phyloP scores from a whole-genome alignment of 75 land plant genomes.

The Cunninghamia lanceolata region DNA sequence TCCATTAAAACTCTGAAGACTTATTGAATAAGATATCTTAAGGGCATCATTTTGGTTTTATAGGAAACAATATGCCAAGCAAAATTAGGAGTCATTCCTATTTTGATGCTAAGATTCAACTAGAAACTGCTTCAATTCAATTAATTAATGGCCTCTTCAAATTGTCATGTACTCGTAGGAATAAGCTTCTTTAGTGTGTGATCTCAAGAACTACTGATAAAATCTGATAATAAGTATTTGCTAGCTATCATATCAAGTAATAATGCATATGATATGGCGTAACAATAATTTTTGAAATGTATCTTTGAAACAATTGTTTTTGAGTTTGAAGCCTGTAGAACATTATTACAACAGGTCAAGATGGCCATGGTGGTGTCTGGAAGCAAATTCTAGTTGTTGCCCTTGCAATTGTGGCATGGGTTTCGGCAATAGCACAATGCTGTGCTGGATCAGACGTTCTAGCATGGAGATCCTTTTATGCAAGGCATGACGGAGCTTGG shows the following conservation, averaged over 20 bases:
- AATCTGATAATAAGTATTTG: background rate
- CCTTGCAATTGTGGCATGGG: conserved; percentile 41
- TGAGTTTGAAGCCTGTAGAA: background rate
- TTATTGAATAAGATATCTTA: background rate
- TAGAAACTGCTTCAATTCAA: background rate
- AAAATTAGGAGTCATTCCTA: background rate
- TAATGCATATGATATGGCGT: background rate
- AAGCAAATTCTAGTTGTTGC: conserved; percentile 30
- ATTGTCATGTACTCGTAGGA: background rate
- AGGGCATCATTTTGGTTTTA: background rate
- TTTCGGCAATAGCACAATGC: conserved; percentile 59
- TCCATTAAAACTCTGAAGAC: background rate
- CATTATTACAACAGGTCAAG: conserved; percentile 19
- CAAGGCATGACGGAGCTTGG: conserved; percentile 72
- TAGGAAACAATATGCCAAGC: background rate
- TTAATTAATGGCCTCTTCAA: background rate
- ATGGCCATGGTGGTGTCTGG: conserved; percentile 26
- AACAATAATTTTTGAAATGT: background rate
- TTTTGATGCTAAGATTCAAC: background rate
- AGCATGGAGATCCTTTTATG: conserved; percentile 84
- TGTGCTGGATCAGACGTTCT: conserved; percentile 72
- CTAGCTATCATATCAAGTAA: background rate
- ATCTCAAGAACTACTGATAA: background rate
- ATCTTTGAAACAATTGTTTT: background rate
- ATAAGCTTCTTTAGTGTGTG: background rate